Percentiles rank a stretch among this genome's conserved stretches.
These are phyloP conservation scores for Baeospora myosura DNA, from an alignment of 1,284 basidiomycete species.

Conservation along the genomic window DNA sequence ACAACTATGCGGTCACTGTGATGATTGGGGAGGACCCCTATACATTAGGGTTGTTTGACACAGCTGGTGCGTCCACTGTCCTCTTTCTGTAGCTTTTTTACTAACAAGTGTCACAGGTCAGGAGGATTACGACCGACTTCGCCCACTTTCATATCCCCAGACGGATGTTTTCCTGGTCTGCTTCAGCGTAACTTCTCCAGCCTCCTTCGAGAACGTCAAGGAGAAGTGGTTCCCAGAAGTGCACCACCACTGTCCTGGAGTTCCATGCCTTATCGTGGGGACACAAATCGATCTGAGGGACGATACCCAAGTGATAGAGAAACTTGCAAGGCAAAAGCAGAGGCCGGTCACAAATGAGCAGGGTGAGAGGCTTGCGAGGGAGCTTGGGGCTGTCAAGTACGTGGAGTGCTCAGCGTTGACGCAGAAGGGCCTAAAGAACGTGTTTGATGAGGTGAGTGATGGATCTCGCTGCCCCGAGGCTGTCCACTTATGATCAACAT, in stretches of 20 bases:
- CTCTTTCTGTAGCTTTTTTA: slow-evolving; percentile 2
- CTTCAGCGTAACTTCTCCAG: slow-evolving; percentile 97
- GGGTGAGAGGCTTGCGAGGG: slow-evolving; percentile 90
- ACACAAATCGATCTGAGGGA: slow-evolving; percentile 98
- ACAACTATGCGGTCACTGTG: slow-evolving; percentile 98
- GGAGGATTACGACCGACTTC: slow-evolving; percentile 99
- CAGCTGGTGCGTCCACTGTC: slow-evolving; percentile 62
- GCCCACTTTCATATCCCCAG: slow-evolving; percentile 98
- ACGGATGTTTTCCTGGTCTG: slow-evolving; percentile 99
- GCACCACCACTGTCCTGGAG: slow-evolving; percentile 99
- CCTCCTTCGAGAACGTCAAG: slow-evolving; percentile 99
- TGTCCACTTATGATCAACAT: slow-evolving; percentile 10
- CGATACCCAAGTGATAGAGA: slow-evolving; percentile 89
- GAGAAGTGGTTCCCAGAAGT: slow-evolving; percentile 99
- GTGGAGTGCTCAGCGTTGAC: slow-evolving; percentile 99
- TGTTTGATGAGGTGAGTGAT: slow-evolving; percentile 91
- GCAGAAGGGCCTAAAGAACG: slow-evolving; percentile 99
- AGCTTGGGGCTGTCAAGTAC: slow-evolving; percentile 97
- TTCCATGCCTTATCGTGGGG: slow-evolving; percentile 97
- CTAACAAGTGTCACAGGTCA: slow-evolving; percentile 57
- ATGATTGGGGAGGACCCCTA: slow-evolving; percentile 99
- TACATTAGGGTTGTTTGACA: slow-evolving; percentile 97
- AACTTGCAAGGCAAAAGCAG: slow-evolving; percentile 94
- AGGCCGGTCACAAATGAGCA: slow-evolving; percentile 83
- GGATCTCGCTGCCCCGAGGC: slow-evolving; percentile 6